A percentile compares a stretch with the other conserved stretches of the same genome.
These are phyloP conservation scores for Litsea cubeba DNA, from an alignment of 164 flowering plant genomes.

Conservation along the genomic window DNA sequence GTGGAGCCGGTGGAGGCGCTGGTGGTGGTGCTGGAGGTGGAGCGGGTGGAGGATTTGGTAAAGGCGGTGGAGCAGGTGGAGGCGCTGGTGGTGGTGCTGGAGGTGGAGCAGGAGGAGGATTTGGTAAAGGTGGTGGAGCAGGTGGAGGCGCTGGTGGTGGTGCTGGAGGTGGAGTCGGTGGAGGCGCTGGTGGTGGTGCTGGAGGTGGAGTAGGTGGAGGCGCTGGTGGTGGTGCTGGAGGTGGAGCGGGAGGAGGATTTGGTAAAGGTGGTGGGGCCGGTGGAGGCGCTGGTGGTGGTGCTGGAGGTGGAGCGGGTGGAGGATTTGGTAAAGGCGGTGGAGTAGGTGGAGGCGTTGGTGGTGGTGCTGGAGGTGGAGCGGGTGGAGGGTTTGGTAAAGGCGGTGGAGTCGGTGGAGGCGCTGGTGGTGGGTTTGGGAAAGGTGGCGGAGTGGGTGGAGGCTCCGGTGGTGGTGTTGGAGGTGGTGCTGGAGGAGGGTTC, in stretches of 20 bases:
- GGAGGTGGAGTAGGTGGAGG: neutral
- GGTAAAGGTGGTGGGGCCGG: neutral
- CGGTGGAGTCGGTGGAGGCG: neutral
- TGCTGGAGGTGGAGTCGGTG: rapidly evolving
- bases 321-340: conserved; percentile 4
- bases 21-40: conserved; percentile 1
- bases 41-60: no score
- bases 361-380: neutral
- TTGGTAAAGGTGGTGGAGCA: rapidly evolving
- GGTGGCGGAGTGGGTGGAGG: neutral
- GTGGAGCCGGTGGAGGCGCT: neutral
- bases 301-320: neutral
- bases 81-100: no score
- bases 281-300: conserved; percentile 12
- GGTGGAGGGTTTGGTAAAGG: neutral
- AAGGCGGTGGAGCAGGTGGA: no score
- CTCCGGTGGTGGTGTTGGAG: neutral
- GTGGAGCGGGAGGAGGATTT: neutral
- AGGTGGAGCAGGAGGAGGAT: no score
- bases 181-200: neutral
- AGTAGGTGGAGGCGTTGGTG: neutral
- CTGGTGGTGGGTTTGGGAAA: neutral
- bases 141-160: rapidly evolving
- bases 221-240: neutral
- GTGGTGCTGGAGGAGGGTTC: neutral